A percentile compares a stretch with the other conserved stretches of the same genome.
phyloP scores from a whole-genome alignment of 179 eudicot species.

The Pouteria campechiana region DNA sequence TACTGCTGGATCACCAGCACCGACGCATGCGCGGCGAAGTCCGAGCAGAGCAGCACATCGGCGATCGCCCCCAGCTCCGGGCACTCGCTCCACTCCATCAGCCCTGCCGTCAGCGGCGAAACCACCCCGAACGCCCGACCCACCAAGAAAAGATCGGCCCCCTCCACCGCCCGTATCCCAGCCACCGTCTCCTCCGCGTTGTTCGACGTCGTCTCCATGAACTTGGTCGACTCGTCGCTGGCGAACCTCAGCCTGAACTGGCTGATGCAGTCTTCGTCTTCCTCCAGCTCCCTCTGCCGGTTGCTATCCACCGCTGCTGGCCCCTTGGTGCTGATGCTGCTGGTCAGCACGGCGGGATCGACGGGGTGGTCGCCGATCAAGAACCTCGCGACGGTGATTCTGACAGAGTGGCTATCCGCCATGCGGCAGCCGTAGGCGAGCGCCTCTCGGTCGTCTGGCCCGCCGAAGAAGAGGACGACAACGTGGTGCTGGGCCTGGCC shows the following conservation, averaged over 20 bases:
- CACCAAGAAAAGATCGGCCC: constrained; percentile 13
- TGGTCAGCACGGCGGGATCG: constrained; percentile 3
- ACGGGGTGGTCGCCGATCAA: constrained; percentile 5
- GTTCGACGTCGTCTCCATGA: constrained; percentile 10
- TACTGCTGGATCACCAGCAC: constrained; percentile 22
- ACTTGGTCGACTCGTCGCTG: constrained; percentile 4
- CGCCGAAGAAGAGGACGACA: constrained; percentile 24
- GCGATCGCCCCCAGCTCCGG: constrained; percentile 23
- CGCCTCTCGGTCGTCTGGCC: constrained; percentile 35
- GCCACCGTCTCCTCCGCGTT: constrained; percentile 21
- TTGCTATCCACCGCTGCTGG: not conserved
- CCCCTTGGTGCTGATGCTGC: not conserved
- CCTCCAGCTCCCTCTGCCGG: constrained; percentile 10
- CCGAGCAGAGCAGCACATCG: constrained; percentile 11
- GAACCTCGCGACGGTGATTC: constrained; percentile 19
- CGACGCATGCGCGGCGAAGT: constrained; percentile 9
- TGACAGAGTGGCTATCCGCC: constrained; percentile 9
- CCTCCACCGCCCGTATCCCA: constrained; percentile 8
- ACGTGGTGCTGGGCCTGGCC: not conserved
- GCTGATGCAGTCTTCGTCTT: constrained; percentile 11
- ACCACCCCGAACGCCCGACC: constrained; percentile 12
- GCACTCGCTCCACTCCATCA: constrained; percentile 20
- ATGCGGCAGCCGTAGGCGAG: constrained; percentile 23
- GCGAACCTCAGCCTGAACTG: not conserved
- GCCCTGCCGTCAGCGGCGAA: constrained; percentile 6